A percentile compares a stretch with the other conserved stretches of the same genome.
Conservation (phyloP, 306 rosid species). For the Glycine tomentella region DNA sequence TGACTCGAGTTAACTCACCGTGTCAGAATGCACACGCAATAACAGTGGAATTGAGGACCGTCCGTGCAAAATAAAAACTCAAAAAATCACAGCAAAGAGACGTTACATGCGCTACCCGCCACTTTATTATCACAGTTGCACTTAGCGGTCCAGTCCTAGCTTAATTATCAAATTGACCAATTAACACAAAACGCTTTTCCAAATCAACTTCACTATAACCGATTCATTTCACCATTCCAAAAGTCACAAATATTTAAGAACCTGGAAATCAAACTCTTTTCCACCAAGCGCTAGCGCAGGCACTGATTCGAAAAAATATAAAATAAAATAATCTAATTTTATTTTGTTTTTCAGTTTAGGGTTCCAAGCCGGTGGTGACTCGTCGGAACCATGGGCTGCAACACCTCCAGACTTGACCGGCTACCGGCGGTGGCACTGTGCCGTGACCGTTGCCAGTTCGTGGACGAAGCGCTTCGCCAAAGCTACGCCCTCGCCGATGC, state of each 20-base stretch:
- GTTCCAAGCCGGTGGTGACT: not conserved
- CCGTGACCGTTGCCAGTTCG: slow-evolving; percentile 84
- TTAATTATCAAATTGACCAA: slow-evolving; percentile 35
- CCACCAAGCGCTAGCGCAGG: not conserved
- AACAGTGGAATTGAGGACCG: slow-evolving; percentile 28
- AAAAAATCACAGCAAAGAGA: slow-evolving; percentile 49
- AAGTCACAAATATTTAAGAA: slow-evolving; percentile 12
- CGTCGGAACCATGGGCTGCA: slow-evolving; percentile 70
- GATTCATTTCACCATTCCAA: not conserved
- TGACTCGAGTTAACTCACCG: not conserved
- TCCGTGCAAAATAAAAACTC: not conserved
- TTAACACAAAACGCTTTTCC: slow-evolving; percentile 33
- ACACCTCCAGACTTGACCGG: slow-evolving; percentile 66
- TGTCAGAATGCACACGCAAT: not conserved
- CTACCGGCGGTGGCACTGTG: slow-evolving; percentile 83
- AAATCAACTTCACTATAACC: slow-evolving; percentile 6
- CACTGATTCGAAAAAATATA: not conserved
- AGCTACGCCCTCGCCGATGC: slow-evolving; percentile 75
- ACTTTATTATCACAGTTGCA: slow-evolving; percentile 29
- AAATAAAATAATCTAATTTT: too few species aligned
- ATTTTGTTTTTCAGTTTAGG: not conserved
- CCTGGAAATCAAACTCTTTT: not conserved
- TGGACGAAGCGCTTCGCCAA: slow-evolving; percentile 70
- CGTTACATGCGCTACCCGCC: slow-evolving; percentile 64
- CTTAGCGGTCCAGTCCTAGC: slow-evolving; percentile 39